These are phyloP conservation scores for Plasmodium coatneyi DNA, from an alignment of 169 alveolate species.

Conservation along the genomic window DNA sequence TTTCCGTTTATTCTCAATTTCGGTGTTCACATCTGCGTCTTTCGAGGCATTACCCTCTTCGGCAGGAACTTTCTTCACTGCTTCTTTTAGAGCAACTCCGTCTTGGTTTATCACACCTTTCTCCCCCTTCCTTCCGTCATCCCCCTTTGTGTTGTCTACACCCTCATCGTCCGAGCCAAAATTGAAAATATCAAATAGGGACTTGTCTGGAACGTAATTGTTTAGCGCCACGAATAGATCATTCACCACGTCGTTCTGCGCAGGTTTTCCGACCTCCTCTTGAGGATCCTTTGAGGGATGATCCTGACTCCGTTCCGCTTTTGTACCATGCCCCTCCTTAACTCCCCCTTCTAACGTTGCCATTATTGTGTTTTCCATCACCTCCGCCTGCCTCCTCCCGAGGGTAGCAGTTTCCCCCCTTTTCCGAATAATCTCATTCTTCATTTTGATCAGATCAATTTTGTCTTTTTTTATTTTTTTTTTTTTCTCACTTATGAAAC, in stretches of 20 bases:
- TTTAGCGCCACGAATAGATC: slow-evolving; percentile 28
- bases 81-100: background rate
- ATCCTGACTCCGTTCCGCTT: background rate
- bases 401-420: background rate
- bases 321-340: background rate
- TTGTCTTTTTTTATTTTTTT: slow-evolving; percentile 63
- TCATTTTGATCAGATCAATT: slow-evolving; percentile 48
- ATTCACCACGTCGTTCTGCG: background rate
- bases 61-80: background rate
- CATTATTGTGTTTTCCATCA: background rate
- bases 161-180: background rate
- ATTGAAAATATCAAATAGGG: slow-evolving; percentile 49
- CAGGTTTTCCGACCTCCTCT: background rate
- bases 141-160: background rate
- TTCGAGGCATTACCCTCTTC: background rate
- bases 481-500: slow-evolving; percentile 63
- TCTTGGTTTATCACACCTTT: background rate
- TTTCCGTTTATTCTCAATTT: slow-evolving; percentile 29
- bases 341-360: background rate
- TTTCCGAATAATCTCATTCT: slow-evolving; percentile 21
- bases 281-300: background rate
- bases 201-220: slow-evolving; percentile 61
- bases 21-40: background rate
- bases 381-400: background rate
- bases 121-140: background rate